A percentile compares a stretch with the other conserved stretches of the same genome.
phyloP scores from a whole-genome alignment of 225 moss, liverwort and hornwort genomes.

The Takakia lepidozioides region DNA sequence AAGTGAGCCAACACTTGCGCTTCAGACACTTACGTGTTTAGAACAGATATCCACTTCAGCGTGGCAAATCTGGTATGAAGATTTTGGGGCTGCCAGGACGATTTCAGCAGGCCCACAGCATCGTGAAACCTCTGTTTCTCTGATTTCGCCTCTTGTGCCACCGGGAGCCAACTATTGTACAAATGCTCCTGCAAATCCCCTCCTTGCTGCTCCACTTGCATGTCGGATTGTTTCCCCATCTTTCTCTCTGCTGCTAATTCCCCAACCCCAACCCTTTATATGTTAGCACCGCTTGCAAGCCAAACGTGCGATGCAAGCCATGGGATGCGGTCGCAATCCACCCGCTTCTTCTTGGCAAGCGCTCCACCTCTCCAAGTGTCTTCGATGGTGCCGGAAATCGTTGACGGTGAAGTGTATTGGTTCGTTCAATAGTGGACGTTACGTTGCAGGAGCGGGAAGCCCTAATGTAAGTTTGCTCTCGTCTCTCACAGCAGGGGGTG shows the following conservation, averaged over 20 bases:
- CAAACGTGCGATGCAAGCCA: background rate
- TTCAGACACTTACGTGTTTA: constrained; percentile 40
- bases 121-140: constrained; percentile 78
- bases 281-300: background rate
- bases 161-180: constrained; percentile 92
- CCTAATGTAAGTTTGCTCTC: background rate
- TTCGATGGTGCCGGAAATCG: too few relatives aligned
- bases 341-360: background rate
- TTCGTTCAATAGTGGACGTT: too few relatives aligned
- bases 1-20: too few relatives aligned
- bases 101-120: constrained; percentile 42
- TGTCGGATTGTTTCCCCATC: background rate
- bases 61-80: constrained; percentile 26
- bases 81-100: constrained; percentile 26
- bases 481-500: background rate
- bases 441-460: too few relatives aligned
- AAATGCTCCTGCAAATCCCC: constrained; percentile 57
- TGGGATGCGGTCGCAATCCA: background rate
- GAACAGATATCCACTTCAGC: constrained; percentile 35
- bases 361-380: background rate
- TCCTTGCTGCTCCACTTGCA: background rate
- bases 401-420: too few relatives aligned
- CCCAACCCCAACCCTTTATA: background rate
- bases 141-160: constrained; percentile 58
- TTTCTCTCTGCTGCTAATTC: background rate